Base-by-base conservation (phyloP, 345 rosid species). In the Aethionema arabicum region DNA sequence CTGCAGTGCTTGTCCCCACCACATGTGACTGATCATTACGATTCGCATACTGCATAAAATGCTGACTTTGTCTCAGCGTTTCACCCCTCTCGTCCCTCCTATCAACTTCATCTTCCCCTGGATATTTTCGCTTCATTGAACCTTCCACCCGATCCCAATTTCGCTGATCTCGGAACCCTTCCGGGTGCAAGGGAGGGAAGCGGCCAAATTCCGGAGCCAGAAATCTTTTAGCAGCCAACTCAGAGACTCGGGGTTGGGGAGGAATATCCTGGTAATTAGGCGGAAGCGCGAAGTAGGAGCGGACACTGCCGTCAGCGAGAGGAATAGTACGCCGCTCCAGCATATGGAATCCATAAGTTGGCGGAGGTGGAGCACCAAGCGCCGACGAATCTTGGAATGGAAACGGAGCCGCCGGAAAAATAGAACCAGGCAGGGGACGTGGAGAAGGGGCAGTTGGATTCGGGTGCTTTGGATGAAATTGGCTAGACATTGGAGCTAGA, bases 271-370 rank as follows among this genome's bases (percentile, higher is more conserved):
- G 88, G 78, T 90, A 88, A 70, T 95, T 91, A 9, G 87, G 84
- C 6, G 99, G 98, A 38, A 90, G 95, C 11, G 98, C 99, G 39
- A 90, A 85, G 82, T 95, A 95, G 33, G 99, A 82, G 33, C 98
- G 91, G 43, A 83, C 95, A 72, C 88, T 88, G 11, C 99, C 96
- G 56, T 95, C 98, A 30, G 86, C 80, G 30, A 95, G 95, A 67
- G 70, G 67, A 15, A 95, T 86, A 4, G 93, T 60, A 29, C 95
- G 88, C 21, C 99, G 92, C 57, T 95, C 96, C 8, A 95, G 84
- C 98, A 95, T 86, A 70, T 95, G 98, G 61, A 83, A 88, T 56
- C 91, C 99, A 38, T 95, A 95, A 7, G 93, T 66, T 2, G 96
- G 89, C 3, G 87, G 84, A 3, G 96, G 92, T 0, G 87, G 90